Base-by-base conservation (phyloP, 2,329 filamentous ascomycete species). In the Diaporthe destruens region DNA sequence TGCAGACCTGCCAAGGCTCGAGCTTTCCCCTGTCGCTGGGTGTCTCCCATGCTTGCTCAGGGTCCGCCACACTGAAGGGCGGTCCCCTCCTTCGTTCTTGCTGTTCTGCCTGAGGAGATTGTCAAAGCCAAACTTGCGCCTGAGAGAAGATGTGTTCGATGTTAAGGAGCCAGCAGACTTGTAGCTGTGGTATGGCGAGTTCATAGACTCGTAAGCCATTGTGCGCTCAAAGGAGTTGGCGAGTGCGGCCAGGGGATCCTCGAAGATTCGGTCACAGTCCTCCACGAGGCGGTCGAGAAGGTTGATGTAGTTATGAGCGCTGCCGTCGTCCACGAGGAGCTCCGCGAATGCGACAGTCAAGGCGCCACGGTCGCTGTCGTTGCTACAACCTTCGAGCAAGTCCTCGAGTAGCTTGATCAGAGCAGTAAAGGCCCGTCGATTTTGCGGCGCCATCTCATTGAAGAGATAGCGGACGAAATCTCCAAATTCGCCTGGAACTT, bases 291-390 rank as follows among this genome's bases (percentile, higher is more conserved):
- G 91, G 82, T 98, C 95, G 57, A 98, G 86, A 18, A 98, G 85
- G 71, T 96, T 96, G 76, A 98, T 95, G 80, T 96, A 96, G 75
- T 95, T 89, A 73, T 94, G 91, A 1, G 95, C 91, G 74, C 92
- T 90, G 8, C 92, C 93, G 72, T 95, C 92, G 6, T 91, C 89
- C 2, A 96, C 93, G 8, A 98, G 85, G 66, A 98, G 87, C 80
- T 98, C 95, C 0, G 95, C 92, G 84, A 98, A 98, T 1, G 94
- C 93, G 56, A 94, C 90, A 0, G 95, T 98, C 77, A 98, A 83
- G 29, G 94, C 93, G 63, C 96, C 96, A 61, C 95, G 89, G 80
- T 98, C 96, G 42, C 94, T 93, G 79, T 98, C 96, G 77, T 97
- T 98, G 66, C 92, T 92, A 76, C 95, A 98, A 3, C 94, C 95